A percentile compares a stretch with the other conserved stretches of the same genome.
These are phyloP conservation scores for Coffea eugenioides DNA, from an alignment of 257 asterid species.

Conservation along the genomic window DNA sequence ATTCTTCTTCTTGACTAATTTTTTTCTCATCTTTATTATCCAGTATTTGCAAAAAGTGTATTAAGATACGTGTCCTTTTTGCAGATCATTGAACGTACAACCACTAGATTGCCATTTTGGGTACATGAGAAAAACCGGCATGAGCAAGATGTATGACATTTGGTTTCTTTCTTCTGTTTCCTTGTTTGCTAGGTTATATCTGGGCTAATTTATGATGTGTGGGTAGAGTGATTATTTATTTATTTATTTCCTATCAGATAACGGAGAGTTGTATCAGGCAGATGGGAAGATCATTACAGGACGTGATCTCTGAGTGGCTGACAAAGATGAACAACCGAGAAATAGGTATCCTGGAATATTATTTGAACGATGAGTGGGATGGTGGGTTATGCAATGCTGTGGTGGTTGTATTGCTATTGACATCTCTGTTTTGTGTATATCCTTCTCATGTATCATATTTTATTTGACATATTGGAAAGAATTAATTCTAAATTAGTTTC, in stretches of 20 bases:
- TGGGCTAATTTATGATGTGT: conserved; percentile 6
- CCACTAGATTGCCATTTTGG: conserved; percentile 66
- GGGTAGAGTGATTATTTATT: neutral
- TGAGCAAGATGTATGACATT: conserved; percentile 74
- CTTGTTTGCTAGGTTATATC: neutral
- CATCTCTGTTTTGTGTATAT: neutral
- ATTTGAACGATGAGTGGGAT: neutral
- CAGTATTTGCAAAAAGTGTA: neutral
- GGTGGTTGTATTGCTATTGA: neutral
- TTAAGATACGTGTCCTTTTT: conserved; percentile 8
- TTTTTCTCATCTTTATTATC: neutral
- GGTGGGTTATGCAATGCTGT: neutral
- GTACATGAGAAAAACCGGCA: conserved; percentile 89
- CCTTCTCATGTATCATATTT: neutral
- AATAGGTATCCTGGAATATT: conserved; percentile 47
- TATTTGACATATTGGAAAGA: neutral
- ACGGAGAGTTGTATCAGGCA: conserved; percentile 78
- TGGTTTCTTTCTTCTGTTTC: neutral
- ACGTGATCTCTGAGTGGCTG: conserved; percentile 79
- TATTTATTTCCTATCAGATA: conserved; percentile 41
- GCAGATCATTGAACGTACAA: conserved; percentile 65
- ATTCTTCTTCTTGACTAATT: neutral
- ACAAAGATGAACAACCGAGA: conserved; percentile 61
- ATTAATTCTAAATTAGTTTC: conserved; percentile 4
- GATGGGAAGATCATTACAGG: conserved; percentile 77